Evolutionary conservation across 257 asterid genomes (phyloP), one percentile per base, ranked within the genome.

Genomic region (Capsicum rhomboideum): DNA sequence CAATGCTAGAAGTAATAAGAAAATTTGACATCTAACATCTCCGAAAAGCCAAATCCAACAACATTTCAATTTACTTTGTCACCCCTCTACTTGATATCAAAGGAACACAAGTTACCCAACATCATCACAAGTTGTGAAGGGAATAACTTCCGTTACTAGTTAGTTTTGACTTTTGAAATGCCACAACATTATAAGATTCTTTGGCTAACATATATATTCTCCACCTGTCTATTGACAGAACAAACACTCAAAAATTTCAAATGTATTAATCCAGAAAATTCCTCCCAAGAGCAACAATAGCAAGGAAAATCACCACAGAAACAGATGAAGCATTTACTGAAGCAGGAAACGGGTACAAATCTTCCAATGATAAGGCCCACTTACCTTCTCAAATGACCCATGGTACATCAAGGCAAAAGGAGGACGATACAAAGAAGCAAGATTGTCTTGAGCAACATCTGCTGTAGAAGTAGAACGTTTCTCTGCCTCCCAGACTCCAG

Each of bases 341-440:
- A n/a, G 10, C 58, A 46, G 71, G 59, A 83, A 72, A 49, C 49
- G 82, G 79, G 55, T 0, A 3, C 13, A 77, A 46, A 29, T 11
- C 75, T 80, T 83, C 71, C 55, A n/a, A 61, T 16, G n/a, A 50
- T 28, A 75, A 80, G 46, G 83, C 55, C 44, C 54, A 82, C 82
- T 71, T 87, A 93, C 98, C 97, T 95, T 97, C 88, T 95, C 98
- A 87, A 97, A 97, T 46, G 98, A 69, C 63, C 98, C 99, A 58
- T 89, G 97, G 90, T 85, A 93, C 94, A 97, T 93, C 88, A 97
- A 90, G 82, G 90, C 93, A 88, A 93, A 95, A 84, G 99, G 99
- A 81, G 98, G 98, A 78, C 99, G 98, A 84, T 97, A 97, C 59
- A 97, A 85, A 84, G 98, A 93, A 79, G 99, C 99, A 88, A 97